Evolutionary conservation across 1,284 basidiomycete species (phyloP).

Genomic region (Trichosporon faecale): DNA sequence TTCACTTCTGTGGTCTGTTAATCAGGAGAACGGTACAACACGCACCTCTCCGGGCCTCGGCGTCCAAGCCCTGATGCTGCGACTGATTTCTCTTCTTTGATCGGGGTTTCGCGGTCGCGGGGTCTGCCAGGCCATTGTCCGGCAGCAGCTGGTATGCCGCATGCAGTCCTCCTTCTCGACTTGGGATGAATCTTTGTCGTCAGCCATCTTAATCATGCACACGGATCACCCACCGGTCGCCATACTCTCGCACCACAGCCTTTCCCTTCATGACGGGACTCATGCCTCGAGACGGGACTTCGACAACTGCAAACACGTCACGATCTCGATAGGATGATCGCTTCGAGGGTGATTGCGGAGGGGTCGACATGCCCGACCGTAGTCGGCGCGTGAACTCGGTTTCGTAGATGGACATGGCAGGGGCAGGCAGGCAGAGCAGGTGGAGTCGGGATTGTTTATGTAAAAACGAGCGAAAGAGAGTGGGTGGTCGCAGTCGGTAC

Average conservation of each 20-base stretch:
- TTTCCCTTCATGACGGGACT: conserved; percentile 37
- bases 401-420: conserved; percentile 33
- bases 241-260: conserved; percentile 46
- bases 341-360: conserved; percentile 17
- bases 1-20: conserved; percentile 55
- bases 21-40: conserved; percentile 14
- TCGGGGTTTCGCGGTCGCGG: background rate
- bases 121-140: conserved; percentile 36
- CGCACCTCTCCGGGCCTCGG: conserved; percentile 53
- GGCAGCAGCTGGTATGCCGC: conserved; percentile 56
- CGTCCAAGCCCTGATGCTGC: conserved; percentile 38
- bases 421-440: background rate
- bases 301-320: conserved; percentile 42
- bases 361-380: conserved; percentile 28
- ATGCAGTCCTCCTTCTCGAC: conserved; percentile 56
- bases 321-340: conserved; percentile 10
- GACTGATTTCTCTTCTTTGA: conserved; percentile 8
- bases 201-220: background rate
- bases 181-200: conserved; percentile 56
- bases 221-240: conserved; percentile 46
- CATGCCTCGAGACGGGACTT: conserved; percentile 22
- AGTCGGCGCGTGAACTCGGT: conserved; percentile 42
- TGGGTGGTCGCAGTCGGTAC: background rate
- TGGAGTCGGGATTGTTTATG: background rate
- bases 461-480: background rate